Conservation (phyloP, 1,284 basidiomycete species). For the Lignosus rhinocerotis region DNA sequence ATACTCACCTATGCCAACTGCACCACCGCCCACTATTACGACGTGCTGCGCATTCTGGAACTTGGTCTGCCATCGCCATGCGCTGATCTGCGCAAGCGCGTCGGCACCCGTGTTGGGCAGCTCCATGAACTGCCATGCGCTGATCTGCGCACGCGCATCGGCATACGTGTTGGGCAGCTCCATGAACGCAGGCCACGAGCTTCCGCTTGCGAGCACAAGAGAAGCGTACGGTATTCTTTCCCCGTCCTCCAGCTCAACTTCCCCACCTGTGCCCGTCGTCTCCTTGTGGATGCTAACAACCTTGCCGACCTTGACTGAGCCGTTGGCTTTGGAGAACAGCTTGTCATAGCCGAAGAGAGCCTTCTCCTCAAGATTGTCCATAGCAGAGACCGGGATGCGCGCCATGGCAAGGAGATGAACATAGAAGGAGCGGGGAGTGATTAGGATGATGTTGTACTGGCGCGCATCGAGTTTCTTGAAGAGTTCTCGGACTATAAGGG, state of each 20-base stretch:
- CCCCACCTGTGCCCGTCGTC: constrained; percentile 39
- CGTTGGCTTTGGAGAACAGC: constrained; percentile 47
- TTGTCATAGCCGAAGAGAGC: constrained; percentile 44
- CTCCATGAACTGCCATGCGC: constrained; percentile 48
- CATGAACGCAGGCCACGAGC: constrained; percentile 52
- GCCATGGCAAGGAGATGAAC: constrained; percentile 36
- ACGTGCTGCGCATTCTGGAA: constrained; percentile 51
- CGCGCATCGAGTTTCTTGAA: constrained; percentile 35
- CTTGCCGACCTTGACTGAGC: constrained; percentile 44
- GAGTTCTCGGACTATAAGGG: constrained; percentile 31
- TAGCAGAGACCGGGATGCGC: constrained; percentile 36
- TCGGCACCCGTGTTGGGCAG: constrained; percentile 46
- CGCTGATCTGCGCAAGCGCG: constrained; percentile 38
- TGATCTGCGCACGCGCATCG: constrained; percentile 42
- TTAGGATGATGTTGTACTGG: constrained; percentile 36
- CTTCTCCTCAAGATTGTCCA: constrained; percentile 35
- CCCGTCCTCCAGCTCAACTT: constrained; percentile 47
- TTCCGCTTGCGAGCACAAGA: constrained; percentile 61
- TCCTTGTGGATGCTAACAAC: constrained; percentile 46
- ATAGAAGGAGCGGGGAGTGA: constrained; percentile 37
- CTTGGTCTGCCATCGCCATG: constrained; percentile 41
- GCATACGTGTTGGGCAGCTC: constrained; percentile 44
- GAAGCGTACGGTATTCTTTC: constrained; percentile 50
- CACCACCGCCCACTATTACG: constrained; percentile 62
- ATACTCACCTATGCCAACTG: constrained; percentile 57